Evolutionary conservation across 352 stramenopile species (phyloP), one percentile per base, ranked within the genome.

Genomic region (Globisporangium heterothallicum): DNA sequence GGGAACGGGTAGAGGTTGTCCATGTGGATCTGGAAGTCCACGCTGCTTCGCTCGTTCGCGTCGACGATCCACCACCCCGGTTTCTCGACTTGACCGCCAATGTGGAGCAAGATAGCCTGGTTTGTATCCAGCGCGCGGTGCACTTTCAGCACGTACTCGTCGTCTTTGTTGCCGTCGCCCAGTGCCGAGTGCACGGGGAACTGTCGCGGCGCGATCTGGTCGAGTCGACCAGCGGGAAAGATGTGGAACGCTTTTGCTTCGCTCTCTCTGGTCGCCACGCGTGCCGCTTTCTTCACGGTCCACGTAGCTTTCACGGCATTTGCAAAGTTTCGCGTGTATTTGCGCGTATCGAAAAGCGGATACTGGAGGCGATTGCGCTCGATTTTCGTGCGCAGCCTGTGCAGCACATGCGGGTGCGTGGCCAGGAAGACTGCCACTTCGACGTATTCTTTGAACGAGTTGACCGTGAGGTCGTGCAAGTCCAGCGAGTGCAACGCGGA

Each of bases 361-460:
- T 67, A 84, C 4, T 27, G 34, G 6, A 81, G 48, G 0, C 79
- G 70, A 12, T 74, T 66, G 19, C 51, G 18, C 63, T 88, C 70
- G 5, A 86, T 61, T 6, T 56, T 56, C 4, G 56, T 35, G 9
- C 77, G 75, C 1, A 88, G 53, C 8, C 54, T 64, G 7, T 48
- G 25, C 3, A 83, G 57, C 18, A 91, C 42, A 0, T 41, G 7
- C 3, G 32, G 48, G 24, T 72, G 51, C 0, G 60, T 75, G 3
- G 75, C 75, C 2, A 93, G 38, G 38, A 59, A 44, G 7, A 89
- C 80, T 0, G 83, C 78, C 4, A 91, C 41, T 2, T 93, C 79
- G 29, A 91, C 83, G 42, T 94, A 94, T 35, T 92, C 81, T 34
- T 91, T 92, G 40, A 88, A 48, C 1, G 75, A 88, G 44, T 85